These are phyloP conservation scores for Yarrowia divulgata DNA, from an alignment of 805 yeast species.

Conservation along the genomic window DNA sequence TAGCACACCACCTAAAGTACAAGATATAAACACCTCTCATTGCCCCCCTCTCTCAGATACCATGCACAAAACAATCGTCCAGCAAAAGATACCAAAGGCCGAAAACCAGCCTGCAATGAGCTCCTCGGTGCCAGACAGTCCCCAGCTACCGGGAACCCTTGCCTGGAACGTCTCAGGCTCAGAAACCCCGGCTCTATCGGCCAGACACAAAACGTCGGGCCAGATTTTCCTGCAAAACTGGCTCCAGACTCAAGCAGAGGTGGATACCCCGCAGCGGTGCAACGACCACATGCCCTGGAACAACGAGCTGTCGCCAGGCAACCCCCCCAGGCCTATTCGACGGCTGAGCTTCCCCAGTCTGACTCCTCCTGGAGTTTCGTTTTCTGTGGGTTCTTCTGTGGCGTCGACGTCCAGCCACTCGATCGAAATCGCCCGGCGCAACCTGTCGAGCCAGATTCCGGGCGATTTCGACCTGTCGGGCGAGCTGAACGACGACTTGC, in stretches of 20 bases:
- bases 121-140: background rate
- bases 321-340: constrained; percentile 23
- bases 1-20: background rate
- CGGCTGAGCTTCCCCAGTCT: constrained; percentile 18
- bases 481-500: background rate
- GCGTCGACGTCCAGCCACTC: background rate
- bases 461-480: constrained; percentile 20
- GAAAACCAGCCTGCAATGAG: background rate
- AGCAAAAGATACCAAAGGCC: background rate
- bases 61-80: background rate
- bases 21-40: background rate
- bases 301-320: constrained; percentile 17
- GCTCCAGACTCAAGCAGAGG: constrained; percentile 33
- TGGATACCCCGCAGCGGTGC: constrained; percentile 27
- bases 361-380: background rate
- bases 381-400: constrained; percentile 1
- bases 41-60: background rate
- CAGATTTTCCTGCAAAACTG: constrained; percentile 34
- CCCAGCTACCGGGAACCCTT: background rate
- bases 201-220: constrained; percentile 26
- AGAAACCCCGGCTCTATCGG: background rate
- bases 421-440: constrained; percentile 17
- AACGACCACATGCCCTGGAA: constrained; percentile 31
- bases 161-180: constrained; percentile 2
- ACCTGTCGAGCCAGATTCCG: constrained; percentile 14